Base-by-base conservation (phyloP, 108 stramenopile genomes). In the Cyclotella atomus region DNA sequence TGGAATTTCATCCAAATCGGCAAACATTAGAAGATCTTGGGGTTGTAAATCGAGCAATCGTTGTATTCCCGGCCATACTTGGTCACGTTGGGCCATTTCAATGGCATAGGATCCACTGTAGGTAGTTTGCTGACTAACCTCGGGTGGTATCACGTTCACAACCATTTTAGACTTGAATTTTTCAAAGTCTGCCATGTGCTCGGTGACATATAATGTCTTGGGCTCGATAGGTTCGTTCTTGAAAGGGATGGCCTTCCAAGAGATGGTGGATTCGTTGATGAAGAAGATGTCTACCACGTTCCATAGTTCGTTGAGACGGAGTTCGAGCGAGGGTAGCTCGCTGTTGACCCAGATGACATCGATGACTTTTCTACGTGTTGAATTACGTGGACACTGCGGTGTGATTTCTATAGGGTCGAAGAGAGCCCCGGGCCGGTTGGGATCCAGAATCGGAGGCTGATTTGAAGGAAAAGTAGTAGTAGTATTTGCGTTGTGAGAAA, bases 81-180 rank as follows among this genome's bases (percentile, higher is more conserved):
- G 14, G 12, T 60, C 59, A 3, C 70, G 70, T 45, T 71, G 70
- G 0, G 57, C 59, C 4, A 1, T 30, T 55, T 71, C 53, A 45
- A 59, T 47, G 43, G 57, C 43, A 53, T 60, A 44, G 14, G 28
- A 16, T 43, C 32, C 45, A 33, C 30, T 41, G 53, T 46, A 55
- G 38, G 33, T 55, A n/a, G 57, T 59, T n/a, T 43, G 21, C 7
- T 32, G n/a, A 27, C 45, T 54, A 14, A 71, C 28, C 33, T 71
- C 56, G 1, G 54, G 70, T 10, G 54, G 55, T 16, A 71, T 45
- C 21, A 59, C 56, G 46, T 41, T 16, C 14, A 71, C 0, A 16
- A 71, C 59, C 70, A 71, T 71, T 55, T 71, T 71, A 2, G 70
- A 71, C 3, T 71, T 56, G 23, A 71, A 71, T 41, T n/a, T 59